phyloP scores from a whole-genome alignment of 139 green algal species.

The Chlamydomonas sp. region DNA sequence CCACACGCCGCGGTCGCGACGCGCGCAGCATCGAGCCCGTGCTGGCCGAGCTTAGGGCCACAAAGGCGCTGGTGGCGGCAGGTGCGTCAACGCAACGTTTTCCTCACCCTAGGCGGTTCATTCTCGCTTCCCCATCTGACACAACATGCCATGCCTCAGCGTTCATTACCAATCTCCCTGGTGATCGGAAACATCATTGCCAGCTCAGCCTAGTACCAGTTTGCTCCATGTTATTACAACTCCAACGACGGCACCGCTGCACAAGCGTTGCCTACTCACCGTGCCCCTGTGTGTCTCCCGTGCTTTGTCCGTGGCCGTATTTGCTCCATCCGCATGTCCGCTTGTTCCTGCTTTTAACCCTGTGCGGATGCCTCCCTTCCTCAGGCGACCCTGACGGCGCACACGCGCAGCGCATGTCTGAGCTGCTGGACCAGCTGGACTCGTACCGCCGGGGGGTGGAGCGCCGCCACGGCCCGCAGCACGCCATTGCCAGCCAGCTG shows the following conservation, averaged over 20 bases:
- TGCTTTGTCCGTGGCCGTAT: too few species aligned
- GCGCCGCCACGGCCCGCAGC: constrained; percentile 1
- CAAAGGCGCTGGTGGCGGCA: background rate
- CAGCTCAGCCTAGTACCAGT: background rate
- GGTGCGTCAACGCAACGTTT: background rate
- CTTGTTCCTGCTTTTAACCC: background rate
- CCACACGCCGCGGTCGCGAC: background rate
- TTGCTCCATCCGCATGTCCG: too few species aligned
- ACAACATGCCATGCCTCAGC: too few species aligned
- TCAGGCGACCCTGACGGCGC: constrained; percentile 22
- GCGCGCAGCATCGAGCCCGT: constrained; percentile 24
- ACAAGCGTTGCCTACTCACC: too few species aligned
- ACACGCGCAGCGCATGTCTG: constrained; percentile 4
- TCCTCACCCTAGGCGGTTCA: too few species aligned
- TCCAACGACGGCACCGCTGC: too few species aligned
- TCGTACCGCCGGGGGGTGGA: constrained; percentile 27
- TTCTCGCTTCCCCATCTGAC: too few species aligned
- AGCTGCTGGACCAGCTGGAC: constrained; percentile 30
- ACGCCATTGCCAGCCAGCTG: constrained; percentile 31
- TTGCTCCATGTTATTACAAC: too few species aligned
- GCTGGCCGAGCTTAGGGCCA: constrained; percentile 13
- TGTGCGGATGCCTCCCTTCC: background rate
- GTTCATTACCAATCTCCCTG: too few species aligned
- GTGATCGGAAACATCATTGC: background rate
- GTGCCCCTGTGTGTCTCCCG: too few species aligned